These are phyloP conservation scores for Colletotrichum spaethianum DNA, from an alignment of 2,329 filamentous ascomycete species.

Conservation along the genomic window DNA sequence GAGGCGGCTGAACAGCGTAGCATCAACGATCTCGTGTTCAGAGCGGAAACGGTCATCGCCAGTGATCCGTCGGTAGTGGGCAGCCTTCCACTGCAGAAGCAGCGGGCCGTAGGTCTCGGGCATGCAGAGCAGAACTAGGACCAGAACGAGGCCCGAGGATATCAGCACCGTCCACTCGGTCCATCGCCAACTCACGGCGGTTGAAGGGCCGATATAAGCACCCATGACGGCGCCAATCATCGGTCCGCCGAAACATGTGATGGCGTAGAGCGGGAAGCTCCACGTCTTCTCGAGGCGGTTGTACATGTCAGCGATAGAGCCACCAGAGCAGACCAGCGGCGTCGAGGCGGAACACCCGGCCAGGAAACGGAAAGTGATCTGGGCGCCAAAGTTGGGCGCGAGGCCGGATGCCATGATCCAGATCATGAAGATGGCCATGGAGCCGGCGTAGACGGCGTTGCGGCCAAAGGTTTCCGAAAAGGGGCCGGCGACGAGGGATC, in stretches of 20 bases:
- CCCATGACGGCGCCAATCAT: constrained; percentile 62
- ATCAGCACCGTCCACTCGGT: constrained; percentile 76
- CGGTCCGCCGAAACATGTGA: constrained; percentile 58
- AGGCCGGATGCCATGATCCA: constrained; percentile 61
- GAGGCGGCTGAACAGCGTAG: constrained; percentile 66
- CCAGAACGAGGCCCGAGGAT: constrained; percentile 69
- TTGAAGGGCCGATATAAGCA: constrained; percentile 75
- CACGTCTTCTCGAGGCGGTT: constrained; percentile 53
- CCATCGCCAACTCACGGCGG: constrained; percentile 70
- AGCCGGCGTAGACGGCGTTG: constrained; percentile 56
- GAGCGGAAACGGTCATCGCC: constrained; percentile 74
- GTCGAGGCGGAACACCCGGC: constrained; percentile 62
- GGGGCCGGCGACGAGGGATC: constrained; percentile 53
- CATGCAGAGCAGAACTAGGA: constrained; percentile 71
- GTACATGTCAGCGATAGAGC: constrained; percentile 58
- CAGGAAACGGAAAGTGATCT: constrained; percentile 64
- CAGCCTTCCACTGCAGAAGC: constrained; percentile 73
- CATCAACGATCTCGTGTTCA: constrained; percentile 70
- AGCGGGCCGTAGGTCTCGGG: constrained; percentile 75
- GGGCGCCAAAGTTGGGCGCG: constrained; percentile 57
- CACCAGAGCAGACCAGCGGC: constrained; percentile 59
- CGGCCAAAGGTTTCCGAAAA: constrained; percentile 57
- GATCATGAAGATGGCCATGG: constrained; percentile 58
- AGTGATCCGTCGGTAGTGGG: constrained; percentile 71
- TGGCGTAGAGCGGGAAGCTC: constrained; percentile 62